Percentiles rank a stretch among this genome's conserved stretches.
phyloP scores from a whole-genome alignment of 2,329 filamentous ascomycete genomes.

The Pseudogymnoascus sp. region DNA sequence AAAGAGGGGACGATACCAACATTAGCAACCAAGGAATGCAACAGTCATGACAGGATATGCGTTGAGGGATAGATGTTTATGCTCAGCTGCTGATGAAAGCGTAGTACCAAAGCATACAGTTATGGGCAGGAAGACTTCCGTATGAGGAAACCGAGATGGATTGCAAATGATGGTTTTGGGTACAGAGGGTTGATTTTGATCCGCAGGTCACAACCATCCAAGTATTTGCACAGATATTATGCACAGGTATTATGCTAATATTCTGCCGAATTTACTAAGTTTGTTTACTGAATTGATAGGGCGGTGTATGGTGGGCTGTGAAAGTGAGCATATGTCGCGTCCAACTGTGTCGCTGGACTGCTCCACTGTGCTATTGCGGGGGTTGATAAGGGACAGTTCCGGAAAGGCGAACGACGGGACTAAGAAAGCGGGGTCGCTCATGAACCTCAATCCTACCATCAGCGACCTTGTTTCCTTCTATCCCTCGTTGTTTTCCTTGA shows the following conservation, averaged over 20 bases:
- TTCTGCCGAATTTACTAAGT: background rate
- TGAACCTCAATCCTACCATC: background rate
- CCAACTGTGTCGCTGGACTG: background rate
- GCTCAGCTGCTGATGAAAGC: background rate
- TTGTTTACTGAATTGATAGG: background rate
- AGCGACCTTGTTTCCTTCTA: background rate
- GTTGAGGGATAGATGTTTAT: background rate
- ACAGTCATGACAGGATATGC: background rate
- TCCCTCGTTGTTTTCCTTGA: background rate
- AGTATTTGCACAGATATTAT: background rate
- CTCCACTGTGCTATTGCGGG: background rate
- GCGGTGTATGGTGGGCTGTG: conserved; percentile 1
- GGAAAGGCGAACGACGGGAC: background rate
- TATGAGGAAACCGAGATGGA: background rate
- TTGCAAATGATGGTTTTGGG: background rate
- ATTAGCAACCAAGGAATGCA: background rate
- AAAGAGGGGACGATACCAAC: background rate
- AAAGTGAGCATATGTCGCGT: background rate
- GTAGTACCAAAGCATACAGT: background rate
- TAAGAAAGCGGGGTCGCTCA: conserved; percentile 1
- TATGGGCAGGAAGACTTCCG: background rate
- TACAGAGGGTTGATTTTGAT: too few species aligned
- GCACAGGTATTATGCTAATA: background rate
- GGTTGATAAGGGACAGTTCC: background rate
- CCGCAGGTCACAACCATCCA: background rate